Conservation (phyloP, 768 basidiomycete genomes). For the Galerina marginata region DNA sequence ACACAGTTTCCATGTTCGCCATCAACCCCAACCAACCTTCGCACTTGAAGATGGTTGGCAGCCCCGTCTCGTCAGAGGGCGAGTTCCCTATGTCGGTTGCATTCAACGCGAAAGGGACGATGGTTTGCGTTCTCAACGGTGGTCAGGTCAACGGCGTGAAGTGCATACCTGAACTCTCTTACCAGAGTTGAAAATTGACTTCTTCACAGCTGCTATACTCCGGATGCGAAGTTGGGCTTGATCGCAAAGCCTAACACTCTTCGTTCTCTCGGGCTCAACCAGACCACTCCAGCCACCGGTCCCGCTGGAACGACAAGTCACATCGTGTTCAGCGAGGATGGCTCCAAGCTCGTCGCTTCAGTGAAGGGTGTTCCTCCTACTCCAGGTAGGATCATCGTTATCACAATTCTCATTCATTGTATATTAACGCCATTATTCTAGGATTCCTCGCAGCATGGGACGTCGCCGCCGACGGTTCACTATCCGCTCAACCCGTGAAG, state of each 20-base stretch:
- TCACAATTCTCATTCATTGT: neutral
- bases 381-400: slow-evolving; percentile 22
- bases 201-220: slow-evolving; percentile 43
- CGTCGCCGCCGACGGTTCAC: slow-evolving; percentile 45
- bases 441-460: slow-evolving; percentile 60
- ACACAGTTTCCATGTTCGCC: slow-evolving; percentile 44
- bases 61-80: slow-evolving; percentile 48
- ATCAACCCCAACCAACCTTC: slow-evolving; percentile 49
- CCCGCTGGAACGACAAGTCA: slow-evolving; percentile 50
- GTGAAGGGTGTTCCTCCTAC: slow-evolving; percentile 53
- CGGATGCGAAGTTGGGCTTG: slow-evolving; percentile 47
- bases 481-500: slow-evolving; percentile 44
- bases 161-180: neutral
- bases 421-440: neutral
- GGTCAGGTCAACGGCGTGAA: slow-evolving; percentile 47
- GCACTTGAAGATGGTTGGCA: slow-evolving; percentile 45
- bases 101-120: slow-evolving; percentile 32
- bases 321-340: slow-evolving; percentile 52
- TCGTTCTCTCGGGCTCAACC: slow-evolving; percentile 49
- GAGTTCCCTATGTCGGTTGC: slow-evolving; percentile 56
- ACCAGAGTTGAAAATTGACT: neutral
- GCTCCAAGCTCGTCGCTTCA: slow-evolving; percentile 47
- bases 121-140: slow-evolving; percentile 49
- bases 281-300: slow-evolving; percentile 56
- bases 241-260: slow-evolving; percentile 43